Base-by-base conservation (phyloP, 306 rosid genomes). In the Cajanus cajan region DNA sequence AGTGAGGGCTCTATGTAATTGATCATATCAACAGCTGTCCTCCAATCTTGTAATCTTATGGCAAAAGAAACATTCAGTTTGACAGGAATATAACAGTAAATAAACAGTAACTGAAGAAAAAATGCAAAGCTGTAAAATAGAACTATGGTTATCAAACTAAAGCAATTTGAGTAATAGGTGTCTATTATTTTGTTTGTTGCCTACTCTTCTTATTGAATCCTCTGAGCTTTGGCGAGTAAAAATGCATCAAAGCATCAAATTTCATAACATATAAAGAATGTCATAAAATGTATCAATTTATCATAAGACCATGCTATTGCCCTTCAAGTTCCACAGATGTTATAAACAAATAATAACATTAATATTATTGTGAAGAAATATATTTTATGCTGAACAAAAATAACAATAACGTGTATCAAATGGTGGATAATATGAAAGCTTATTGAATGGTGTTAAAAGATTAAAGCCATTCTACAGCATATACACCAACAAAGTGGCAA, bases 31-130 rank as follows among this genome's bases (percentile, higher is more conserved):
- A 68, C 73, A 55, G 90, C 88, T 75, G 92, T 89, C 82, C 78
- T 88, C 98, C 98, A 94, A 82, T 94, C 97, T 68, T 92, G 96
- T 72, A 88, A 85, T 74, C 98, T 94, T 76, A 68, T 58, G 57
- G 82, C 62, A 86, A 81, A 82, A 71, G 57, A 73, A 65, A 65
- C 71, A 71, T 52, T 87, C 70, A 90, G 84, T 82, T 40, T 48
- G 50, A 77, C 36, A 77, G 76, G 48, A 75, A 51, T 28, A 40
- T 31, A 81, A 59, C 34, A 62, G 41, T 8, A 78, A 72, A 48
- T 1, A 74, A 52, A 71, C 31, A 72, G 55, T 39, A 67, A 76
- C 71, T 71, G 48, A 43, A 63, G 54, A 45, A 45, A 80, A 82
- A 82, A 33, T 34, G 55, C 45, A 63, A 37, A 44, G 57, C 83